Conservation (phyloP, 352 stramenopile species). For the Phytopythium vexans region DNA sequence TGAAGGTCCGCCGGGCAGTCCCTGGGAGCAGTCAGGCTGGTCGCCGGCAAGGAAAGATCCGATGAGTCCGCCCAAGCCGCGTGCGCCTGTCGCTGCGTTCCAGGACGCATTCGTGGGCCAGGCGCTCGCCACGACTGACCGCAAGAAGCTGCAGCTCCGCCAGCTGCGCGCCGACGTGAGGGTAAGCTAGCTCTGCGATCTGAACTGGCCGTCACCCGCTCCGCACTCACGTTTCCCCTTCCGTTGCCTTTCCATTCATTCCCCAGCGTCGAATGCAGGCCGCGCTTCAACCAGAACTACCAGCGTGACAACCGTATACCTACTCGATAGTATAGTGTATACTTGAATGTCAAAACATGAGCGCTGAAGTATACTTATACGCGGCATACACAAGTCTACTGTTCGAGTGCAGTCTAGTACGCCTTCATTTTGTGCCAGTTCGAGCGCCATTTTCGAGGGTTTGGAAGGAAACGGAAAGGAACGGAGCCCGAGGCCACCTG, state of each 20-base stretch:
- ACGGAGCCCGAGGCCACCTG: too few species aligned
- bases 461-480: too few species aligned
- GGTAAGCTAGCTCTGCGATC: constrained; percentile 14
- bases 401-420: too few species aligned
- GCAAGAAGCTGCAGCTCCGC: constrained; percentile 50
- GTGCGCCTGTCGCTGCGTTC: constrained; percentile 1
- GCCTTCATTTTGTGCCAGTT: too few species aligned
- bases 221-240: neutral
- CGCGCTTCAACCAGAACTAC: neutral
- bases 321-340: too few species aligned
- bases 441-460: too few species aligned
- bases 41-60: neutral
- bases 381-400: too few species aligned
- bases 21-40: too few species aligned
- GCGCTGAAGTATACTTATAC: too few species aligned
- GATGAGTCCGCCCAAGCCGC: constrained; percentile 8
- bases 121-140: constrained; percentile 26
- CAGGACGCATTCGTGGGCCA: constrained; percentile 5
- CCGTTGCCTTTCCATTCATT: neutral
- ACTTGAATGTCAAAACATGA: too few species aligned
- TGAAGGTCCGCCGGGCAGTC: too few species aligned
- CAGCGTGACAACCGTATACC: too few species aligned
- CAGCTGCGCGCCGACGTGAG: constrained; percentile 37
- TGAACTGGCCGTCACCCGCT: neutral
- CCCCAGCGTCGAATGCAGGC: neutral